These are phyloP conservation scores for Achlya hypogyna DNA, from an alignment of 352 stramenopile species.

Conservation along the genomic window DNA sequence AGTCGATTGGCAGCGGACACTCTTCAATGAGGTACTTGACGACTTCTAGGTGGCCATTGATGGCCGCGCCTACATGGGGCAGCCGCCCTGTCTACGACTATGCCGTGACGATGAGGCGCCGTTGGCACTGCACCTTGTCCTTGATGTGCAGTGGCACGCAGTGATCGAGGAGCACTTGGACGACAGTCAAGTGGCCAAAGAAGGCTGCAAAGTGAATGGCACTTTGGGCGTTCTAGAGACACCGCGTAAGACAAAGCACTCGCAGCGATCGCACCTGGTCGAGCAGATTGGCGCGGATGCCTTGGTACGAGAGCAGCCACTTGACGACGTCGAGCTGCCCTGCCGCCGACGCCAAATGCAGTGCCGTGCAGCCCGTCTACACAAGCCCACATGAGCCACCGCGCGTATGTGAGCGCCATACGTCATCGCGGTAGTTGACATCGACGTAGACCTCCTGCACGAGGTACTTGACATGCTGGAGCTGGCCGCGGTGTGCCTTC, in stretches of 20 bases:
- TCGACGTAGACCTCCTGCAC: slow-evolving; percentile 66
- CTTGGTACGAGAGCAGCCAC: slow-evolving; percentile 24
- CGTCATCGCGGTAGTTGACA: slow-evolving; percentile 83
- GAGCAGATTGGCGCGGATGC: background rate
- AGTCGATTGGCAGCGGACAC: background rate
- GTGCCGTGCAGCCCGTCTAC: slow-evolving; percentile 22
- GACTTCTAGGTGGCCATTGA: slow-evolving; percentile 27
- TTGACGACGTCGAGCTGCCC: slow-evolving; percentile 24
- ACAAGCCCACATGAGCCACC: background rate
- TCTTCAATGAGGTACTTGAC: slow-evolving; percentile 25
- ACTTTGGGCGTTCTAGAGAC: background rate
- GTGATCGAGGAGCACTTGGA: slow-evolving; percentile 10
- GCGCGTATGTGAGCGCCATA: background rate
- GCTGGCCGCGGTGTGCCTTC: slow-evolving; percentile 75
- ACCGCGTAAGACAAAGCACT: background rate
- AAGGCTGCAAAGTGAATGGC: slow-evolving; percentile 5
- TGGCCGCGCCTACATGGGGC: slow-evolving; percentile 27
- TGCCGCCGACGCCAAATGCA: slow-evolving; percentile 32
- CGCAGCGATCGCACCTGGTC: slow-evolving; percentile 3
- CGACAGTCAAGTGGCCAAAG: background rate
- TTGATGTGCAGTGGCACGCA: slow-evolving; percentile 25
- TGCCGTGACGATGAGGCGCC: background rate
- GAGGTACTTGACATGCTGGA: slow-evolving; percentile 66
- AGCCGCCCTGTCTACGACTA: background rate
- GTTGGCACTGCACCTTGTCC: slow-evolving; percentile 8